Evolutionary conservation across 176 grass and related monocot genomes (phyloP).

Genomic region (Oryza meridionalis): DNA sequence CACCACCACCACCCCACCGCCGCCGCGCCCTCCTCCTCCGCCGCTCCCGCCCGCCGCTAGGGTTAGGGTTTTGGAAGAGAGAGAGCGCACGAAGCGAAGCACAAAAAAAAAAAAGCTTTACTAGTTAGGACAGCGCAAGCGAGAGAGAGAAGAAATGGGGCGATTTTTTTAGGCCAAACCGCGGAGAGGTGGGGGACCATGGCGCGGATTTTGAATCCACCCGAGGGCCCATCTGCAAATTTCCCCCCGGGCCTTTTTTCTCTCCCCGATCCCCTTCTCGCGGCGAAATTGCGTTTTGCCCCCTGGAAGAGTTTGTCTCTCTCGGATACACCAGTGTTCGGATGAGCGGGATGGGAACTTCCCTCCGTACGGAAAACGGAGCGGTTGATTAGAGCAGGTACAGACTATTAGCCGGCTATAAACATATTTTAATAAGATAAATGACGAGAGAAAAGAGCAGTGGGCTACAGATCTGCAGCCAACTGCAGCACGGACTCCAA

Average conservation of each 20-base stretch:
- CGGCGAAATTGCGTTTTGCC: neutral
- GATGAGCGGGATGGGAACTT: too few species aligned
- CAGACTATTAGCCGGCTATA: too few species aligned
- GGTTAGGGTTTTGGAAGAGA: conserved; percentile 61
- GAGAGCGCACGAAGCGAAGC: neutral
- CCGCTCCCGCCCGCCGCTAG: conserved; percentile 28
- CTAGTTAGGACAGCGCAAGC: neutral
- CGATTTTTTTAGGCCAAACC: conserved; percentile 31
- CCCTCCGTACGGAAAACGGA: too few species aligned
- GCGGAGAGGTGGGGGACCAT: conserved; percentile 30
- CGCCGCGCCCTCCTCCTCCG: neutral
- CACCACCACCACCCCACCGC: neutral
- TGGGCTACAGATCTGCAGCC: too few species aligned
- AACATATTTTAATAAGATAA: too few species aligned
- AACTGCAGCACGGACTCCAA: too few species aligned
- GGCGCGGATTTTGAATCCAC: conserved; percentile 28
- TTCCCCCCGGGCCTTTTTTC: neutral
- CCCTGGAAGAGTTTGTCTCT: neutral
- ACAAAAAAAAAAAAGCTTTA: conserved; percentile 27
- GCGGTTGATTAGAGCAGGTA: too few species aligned
- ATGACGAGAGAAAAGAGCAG: too few species aligned
- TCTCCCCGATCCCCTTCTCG: too few species aligned
- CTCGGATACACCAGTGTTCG: too few species aligned
- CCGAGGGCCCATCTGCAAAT: neutral
- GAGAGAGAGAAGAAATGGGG: conserved; percentile 7